Conservation (phyloP, 2,329 filamentous ascomycete genomes). For the Fusarium redolens region DNA sequence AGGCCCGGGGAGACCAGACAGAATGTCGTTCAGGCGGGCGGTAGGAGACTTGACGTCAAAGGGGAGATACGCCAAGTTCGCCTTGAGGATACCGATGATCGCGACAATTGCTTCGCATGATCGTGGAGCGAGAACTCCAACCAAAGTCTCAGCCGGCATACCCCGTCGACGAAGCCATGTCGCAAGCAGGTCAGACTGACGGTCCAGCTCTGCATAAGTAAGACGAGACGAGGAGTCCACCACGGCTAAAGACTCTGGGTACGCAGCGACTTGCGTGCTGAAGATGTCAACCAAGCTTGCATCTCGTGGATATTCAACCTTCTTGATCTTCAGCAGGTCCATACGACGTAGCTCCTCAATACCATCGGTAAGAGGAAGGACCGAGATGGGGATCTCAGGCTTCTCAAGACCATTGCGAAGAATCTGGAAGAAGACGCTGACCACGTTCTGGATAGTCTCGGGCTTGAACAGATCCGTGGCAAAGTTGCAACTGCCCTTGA, state of each 20-base stretch:
- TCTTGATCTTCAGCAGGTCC: not conserved
- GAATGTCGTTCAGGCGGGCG: conserved; percentile 24
- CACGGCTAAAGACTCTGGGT: conserved; percentile 26
- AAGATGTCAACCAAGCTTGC: conserved; percentile 41
- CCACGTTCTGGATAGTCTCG: conserved; percentile 33
- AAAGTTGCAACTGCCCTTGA: conserved; percentile 30
- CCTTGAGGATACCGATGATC: conserved; percentile 42
- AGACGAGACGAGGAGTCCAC: conserved; percentile 23
- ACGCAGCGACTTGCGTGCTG: conserved; percentile 19
- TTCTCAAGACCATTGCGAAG: conserved; percentile 27
- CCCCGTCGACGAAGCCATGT: conserved; percentile 21
- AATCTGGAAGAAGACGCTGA: conserved; percentile 28
- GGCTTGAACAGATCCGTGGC: conserved; percentile 38
- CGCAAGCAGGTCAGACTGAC: conserved; percentile 29
- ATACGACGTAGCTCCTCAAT: not conserved
- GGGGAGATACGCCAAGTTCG: conserved; percentile 42
- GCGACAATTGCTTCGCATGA: conserved; percentile 42
- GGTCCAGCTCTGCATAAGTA: conserved; percentile 41
- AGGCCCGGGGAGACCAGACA: not conserved
- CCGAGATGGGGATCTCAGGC: not conserved
- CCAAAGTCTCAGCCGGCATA: conserved; percentile 25
- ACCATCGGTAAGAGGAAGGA: conserved; percentile 1
- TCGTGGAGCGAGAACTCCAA: conserved; percentile 31
- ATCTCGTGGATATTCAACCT: conserved; percentile 10
- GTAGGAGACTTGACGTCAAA: conserved; percentile 34